phyloP scores from a whole-genome alignment of 257 asterid species.

The Petunia axillaris region DNA sequence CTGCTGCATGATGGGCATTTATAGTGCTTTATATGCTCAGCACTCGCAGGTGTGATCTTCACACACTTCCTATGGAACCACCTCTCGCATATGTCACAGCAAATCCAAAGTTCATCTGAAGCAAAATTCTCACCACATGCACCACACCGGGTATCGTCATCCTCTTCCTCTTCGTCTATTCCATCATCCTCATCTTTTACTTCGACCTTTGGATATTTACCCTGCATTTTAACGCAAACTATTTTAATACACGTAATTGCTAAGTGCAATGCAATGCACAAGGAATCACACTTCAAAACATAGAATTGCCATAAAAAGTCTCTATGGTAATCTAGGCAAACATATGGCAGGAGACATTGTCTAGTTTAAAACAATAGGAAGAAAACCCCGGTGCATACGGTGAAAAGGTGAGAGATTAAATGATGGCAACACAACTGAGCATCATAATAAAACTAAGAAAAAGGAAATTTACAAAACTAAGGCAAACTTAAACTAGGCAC shows the following conservation, averaged over 20 bases:
- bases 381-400: slow-evolving; percentile 7
- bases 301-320: not conserved
- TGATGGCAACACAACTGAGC: slow-evolving; percentile 9
- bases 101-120: slow-evolving; percentile 76
- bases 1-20: slow-evolving; percentile 82
- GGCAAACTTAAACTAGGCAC: not conserved
- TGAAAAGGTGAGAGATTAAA: not conserved
- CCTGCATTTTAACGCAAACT: slow-evolving; percentile 30
- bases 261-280: slow-evolving; percentile 5
- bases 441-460: not conserved
- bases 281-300: not conserved
- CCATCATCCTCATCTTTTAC: slow-evolving; percentile 42
- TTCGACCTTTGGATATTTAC: slow-evolving; percentile 31
- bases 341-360: slow-evolving; percentile 1
- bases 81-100: slow-evolving; percentile 74
- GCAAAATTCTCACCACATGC: slow-evolving; percentile 74
- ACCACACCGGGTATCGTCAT: slow-evolving; percentile 66
- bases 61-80: slow-evolving; percentile 94
- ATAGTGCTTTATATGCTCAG: slow-evolving; percentile 83
- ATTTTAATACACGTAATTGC: not conserved
- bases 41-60: slow-evolving; percentile 83
- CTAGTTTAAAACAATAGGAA: slow-evolving; percentile 4
- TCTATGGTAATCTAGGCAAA: not conserved
- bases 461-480: not conserved
- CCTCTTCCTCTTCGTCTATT: slow-evolving; percentile 50